These are phyloP conservation scores for Leccinum subtestaceum DNA, from an alignment of 768 basidiomycete genomes.

Conservation along the genomic window DNA sequence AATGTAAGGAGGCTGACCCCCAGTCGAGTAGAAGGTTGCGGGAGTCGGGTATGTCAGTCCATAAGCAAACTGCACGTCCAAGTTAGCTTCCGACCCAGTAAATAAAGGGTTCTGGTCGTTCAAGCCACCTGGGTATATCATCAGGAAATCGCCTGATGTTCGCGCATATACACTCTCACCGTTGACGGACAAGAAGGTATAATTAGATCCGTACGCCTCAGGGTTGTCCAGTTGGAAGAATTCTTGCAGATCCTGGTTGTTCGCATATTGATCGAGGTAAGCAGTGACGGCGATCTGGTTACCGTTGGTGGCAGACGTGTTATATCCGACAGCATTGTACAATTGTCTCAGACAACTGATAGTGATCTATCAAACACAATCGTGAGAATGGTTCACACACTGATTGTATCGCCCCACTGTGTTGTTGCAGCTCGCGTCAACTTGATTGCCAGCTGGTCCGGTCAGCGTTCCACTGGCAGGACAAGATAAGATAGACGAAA, in stretches of 20 bases:
- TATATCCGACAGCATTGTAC: constrained; percentile 51
- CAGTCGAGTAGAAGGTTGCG: constrained; percentile 59
- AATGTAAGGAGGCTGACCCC: constrained; percentile 57
- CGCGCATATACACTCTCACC: constrained; percentile 35
- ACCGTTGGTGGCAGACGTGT: constrained; percentile 39
- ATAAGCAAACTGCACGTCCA: constrained; percentile 67
- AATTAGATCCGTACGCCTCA: constrained; percentile 48
- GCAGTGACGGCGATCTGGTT: constrained; percentile 55
- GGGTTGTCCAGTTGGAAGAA: constrained; percentile 52
- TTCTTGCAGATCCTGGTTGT: constrained; percentile 46
- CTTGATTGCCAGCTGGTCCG: constrained; percentile 34
- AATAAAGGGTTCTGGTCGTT: constrained; percentile 54
- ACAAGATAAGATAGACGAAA: background rate
- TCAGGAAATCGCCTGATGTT: constrained; percentile 7
- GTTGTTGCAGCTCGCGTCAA: constrained; percentile 48
- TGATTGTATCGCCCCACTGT: constrained; percentile 18
- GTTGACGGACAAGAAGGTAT: constrained; percentile 52
- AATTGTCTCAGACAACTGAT: constrained; percentile 51
- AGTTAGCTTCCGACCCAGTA: constrained; percentile 62
- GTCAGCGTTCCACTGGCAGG: constrained; percentile 18
- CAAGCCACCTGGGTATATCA: constrained; percentile 45
- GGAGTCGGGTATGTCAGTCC: constrained; percentile 66
- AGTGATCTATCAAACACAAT: constrained; percentile 37
- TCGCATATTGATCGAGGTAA: constrained; percentile 55
- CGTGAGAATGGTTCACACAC: background rate